Evolutionary conservation across 2,329 filamentous ascomycete species (phyloP).

Genomic region (Tothia fuscella): DNA sequence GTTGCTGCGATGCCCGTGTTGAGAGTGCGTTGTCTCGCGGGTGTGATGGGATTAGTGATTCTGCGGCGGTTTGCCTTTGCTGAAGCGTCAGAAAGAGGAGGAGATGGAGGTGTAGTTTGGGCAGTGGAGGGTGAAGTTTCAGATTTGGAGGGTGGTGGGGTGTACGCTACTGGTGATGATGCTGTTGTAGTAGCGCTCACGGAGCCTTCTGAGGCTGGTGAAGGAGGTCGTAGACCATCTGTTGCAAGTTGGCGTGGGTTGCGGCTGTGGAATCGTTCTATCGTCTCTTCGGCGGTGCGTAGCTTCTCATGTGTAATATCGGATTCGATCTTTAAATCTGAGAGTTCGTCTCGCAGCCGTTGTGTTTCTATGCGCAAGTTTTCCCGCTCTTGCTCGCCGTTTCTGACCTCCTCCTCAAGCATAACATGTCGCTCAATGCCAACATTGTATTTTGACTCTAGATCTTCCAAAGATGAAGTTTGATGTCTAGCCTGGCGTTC

Average conservation of each 20-base stretch:
- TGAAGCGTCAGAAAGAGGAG: conserved; percentile 77
- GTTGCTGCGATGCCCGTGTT: conserved; percentile 1
- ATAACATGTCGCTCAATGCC: conserved; percentile 85
- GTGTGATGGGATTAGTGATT: conserved; percentile 34
- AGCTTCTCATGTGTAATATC: conserved; percentile 93
- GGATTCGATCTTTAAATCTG: conserved; percentile 86
- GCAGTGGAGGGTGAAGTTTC: conserved; percentile 50
- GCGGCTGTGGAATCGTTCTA: conserved; percentile 37
- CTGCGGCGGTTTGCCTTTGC: conserved; percentile 29
- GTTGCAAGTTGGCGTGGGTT: conserved; percentile 39
- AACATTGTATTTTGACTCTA: conserved; percentile 94
- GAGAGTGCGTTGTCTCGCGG: not conserved
- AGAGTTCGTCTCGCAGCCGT: conserved; percentile 77
- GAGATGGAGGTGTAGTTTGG: conserved; percentile 76
- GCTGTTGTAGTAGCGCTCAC: conserved; percentile 50
- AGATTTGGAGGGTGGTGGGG: conserved; percentile 55
- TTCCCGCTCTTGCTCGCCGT: conserved; percentile 86
- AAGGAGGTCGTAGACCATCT: conserved; percentile 43
- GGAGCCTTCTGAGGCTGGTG: conserved; percentile 68
- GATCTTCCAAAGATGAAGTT: conserved; percentile 86
- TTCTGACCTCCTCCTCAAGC: conserved; percentile 88
- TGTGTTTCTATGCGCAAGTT: conserved; percentile 80
- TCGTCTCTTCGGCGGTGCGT: conserved; percentile 50
- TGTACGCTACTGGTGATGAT: conserved; percentile 81
- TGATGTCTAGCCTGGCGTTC: conserved; percentile 94